Conservation (phyloP, 352 stramenopile species). For the Thraustotheca clavata region DNA sequence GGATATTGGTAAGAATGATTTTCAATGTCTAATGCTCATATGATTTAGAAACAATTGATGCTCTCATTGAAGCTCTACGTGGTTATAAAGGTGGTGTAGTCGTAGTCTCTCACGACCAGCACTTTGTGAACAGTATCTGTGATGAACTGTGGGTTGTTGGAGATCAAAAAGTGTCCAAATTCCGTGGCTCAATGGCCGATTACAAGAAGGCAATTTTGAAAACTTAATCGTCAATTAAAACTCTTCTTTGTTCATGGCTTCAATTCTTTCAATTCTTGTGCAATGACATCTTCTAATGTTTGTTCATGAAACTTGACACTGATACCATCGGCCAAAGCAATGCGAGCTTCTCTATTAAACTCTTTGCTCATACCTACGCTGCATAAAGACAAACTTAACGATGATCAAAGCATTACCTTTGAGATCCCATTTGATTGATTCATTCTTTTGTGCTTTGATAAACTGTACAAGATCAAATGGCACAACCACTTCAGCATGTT, state of each 20-base stretch:
- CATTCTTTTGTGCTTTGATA: not conserved
- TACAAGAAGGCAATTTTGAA: slow-evolving; percentile 77
- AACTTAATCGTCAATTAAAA: slow-evolving; percentile 33
- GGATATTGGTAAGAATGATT: slow-evolving; percentile 82
- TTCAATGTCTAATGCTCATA: slow-evolving; percentile 4
- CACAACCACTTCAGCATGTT: slow-evolving; percentile 22
- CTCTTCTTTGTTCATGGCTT: no score
- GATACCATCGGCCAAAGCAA: slow-evolving; percentile 1
- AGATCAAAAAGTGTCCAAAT: slow-evolving; percentile 63
- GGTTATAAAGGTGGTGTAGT: slow-evolving; percentile 95
- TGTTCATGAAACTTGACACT: slow-evolving; percentile 23
- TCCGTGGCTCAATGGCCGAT: slow-evolving; percentile 67
- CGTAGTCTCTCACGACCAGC: slow-evolving; percentile 97
- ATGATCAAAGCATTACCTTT: slow-evolving; percentile 11
- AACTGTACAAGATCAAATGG: slow-evolving; percentile 16
- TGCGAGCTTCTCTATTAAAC: slow-evolving; percentile 15
- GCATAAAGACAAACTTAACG: not conserved
- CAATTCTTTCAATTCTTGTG: not conserved
- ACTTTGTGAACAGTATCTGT: slow-evolving; percentile 96
- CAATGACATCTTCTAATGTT: slow-evolving; percentile 16
- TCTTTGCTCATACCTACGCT: slow-evolving; percentile 3
- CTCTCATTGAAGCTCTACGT: slow-evolving; percentile 92
- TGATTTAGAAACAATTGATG: slow-evolving; percentile 67
- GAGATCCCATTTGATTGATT: not conserved
- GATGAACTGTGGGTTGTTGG: slow-evolving; percentile 90